phyloP scores from a whole-genome alignment of 2,329 filamentous ascomycete species.

The Ploettnerulaceae sp. region DNA sequence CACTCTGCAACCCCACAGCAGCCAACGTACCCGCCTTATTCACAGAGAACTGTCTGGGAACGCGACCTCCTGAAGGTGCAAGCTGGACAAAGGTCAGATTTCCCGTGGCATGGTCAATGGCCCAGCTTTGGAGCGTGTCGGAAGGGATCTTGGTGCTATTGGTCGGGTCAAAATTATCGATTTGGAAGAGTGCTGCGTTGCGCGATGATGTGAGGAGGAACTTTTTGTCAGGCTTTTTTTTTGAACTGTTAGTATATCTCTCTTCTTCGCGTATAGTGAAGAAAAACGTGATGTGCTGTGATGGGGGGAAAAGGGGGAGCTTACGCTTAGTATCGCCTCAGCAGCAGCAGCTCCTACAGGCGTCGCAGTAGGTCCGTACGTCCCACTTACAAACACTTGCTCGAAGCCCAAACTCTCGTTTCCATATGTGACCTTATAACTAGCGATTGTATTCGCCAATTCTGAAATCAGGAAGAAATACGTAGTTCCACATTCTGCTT shows the following conservation, averaged over 20 bases:
- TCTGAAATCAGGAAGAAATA: slow-evolving; percentile 44
- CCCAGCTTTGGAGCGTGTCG: slow-evolving; percentile 61
- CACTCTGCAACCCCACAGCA: slow-evolving; percentile 42
- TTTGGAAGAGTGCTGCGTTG: slow-evolving; percentile 50
- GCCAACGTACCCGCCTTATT: slow-evolving; percentile 42
- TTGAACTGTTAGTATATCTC: background rate
- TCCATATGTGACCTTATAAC: slow-evolving; percentile 52
- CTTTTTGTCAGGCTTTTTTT: slow-evolving; percentile 46
- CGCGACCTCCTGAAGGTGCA: slow-evolving; percentile 41
- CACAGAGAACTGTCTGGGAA: slow-evolving; percentile 44
- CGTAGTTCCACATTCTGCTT: slow-evolving; percentile 22
- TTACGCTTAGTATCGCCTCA: slow-evolving; percentile 55
- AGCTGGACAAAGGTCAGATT: slow-evolving; percentile 40
- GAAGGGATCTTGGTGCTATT: slow-evolving; percentile 46
- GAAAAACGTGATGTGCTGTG: slow-evolving; percentile 2
- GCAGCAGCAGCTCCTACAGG: slow-evolving; percentile 44
- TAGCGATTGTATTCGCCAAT: slow-evolving; percentile 41
- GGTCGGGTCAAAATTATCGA: slow-evolving; percentile 42
- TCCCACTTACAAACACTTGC: slow-evolving; percentile 44
- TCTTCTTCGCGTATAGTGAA: background rate
- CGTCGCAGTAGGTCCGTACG: slow-evolving; percentile 41
- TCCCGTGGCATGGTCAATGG: slow-evolving; percentile 45
- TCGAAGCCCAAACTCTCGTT: slow-evolving; percentile 40
- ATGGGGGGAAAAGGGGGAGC: slow-evolving; percentile 28
- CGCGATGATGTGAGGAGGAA: slow-evolving; percentile 67